Base-by-base conservation (phyloP, 257 asterid species). In the Misopates orontium region DNA sequence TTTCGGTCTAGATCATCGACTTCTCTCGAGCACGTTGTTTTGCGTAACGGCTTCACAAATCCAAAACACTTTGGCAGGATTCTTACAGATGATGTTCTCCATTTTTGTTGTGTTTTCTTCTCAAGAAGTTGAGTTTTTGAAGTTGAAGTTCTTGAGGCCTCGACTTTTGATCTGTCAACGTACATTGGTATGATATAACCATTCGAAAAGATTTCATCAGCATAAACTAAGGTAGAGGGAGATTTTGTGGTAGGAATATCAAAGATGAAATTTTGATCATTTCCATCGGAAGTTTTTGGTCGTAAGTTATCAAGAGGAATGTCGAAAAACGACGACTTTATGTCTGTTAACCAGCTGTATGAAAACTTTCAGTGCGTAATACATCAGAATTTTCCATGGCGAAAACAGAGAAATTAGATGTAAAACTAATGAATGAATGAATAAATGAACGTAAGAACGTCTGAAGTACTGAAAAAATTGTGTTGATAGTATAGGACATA, bases 321-420 rank as follows among this genome's bases (percentile, higher is more conserved):
- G 55, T 75, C 79, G 15, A 62, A 56, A 31, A 78, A 44, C 44
- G 71, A 67, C 11, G 78, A 75, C 6, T 74, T 72, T 52, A 44
- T 66, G 72, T 77, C 77, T 36, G 68, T 56, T 62, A 86, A 77
- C 90, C 95, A 86, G 15, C 90, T 86, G 81, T 80, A 79, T 13
- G 95, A 86, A 56, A 86, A 13, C 95, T 86, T 66, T 86, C 90
- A 6, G 88, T 80, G 69, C 88, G 87, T 25, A 84, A 67, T 49
- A 80, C 74, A 4, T 83, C 73, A 9, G 83, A 74, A 67, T 72
- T 76, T 66, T 86, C 95, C 95, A 86, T 86, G 10, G 64, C 36
- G 64, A 61, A 23, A 23, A n/a, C n/a, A 22, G 18, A 49, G 17
- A 17, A 41, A 10, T 14, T 22, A 9, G 14, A 41, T 17, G 51